A percentile compares a stretch with the other conserved stretches of the same genome.
Evolutionary conservation across 345 rosid species (phyloP).

Genomic region (Boechera stricta): DNA sequence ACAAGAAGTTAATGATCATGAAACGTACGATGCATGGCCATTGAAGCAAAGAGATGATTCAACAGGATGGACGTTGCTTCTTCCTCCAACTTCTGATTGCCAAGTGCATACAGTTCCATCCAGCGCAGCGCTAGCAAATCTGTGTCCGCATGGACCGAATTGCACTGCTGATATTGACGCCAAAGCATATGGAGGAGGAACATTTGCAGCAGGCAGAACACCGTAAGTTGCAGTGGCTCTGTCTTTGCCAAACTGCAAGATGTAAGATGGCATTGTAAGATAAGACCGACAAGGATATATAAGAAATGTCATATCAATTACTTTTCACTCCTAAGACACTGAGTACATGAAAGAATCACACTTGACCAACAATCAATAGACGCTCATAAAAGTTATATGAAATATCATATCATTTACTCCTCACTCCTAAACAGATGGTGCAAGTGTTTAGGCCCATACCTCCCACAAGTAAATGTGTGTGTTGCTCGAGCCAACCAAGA

Average conservation of each 20-base stretch:
- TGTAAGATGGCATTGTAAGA: constrained; percentile 42
- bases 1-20: constrained; percentile 21
- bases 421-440: background rate
- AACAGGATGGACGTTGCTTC: constrained; percentile 77
- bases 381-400: background rate
- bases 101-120: constrained; percentile 95
- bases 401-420: background rate
- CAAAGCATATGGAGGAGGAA: constrained; percentile 88
- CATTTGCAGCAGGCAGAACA: constrained; percentile 83
- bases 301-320: constrained; percentile 11
- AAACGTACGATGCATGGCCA: constrained; percentile 78
- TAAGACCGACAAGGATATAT: constrained; percentile 38
- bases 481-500: constrained; percentile 93
- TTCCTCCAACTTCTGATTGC: constrained; percentile 95
- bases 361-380: background rate
- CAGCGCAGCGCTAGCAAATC: constrained; percentile 84
- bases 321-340: background rate
- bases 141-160: constrained; percentile 85
- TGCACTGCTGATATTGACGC: constrained; percentile 85
- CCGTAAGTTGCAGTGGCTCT: constrained; percentile 93
- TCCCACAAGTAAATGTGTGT: constrained; percentile 93
- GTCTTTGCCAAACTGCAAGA: constrained; percentile 76
- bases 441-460: constrained; percentile 56
- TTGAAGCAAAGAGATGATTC: constrained; percentile 94
- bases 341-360: constrained; percentile 3